These are phyloP conservation scores for Orbilia quercus DNA, from an alignment of 2,329 filamentous ascomycete species.

Conservation along the genomic window DNA sequence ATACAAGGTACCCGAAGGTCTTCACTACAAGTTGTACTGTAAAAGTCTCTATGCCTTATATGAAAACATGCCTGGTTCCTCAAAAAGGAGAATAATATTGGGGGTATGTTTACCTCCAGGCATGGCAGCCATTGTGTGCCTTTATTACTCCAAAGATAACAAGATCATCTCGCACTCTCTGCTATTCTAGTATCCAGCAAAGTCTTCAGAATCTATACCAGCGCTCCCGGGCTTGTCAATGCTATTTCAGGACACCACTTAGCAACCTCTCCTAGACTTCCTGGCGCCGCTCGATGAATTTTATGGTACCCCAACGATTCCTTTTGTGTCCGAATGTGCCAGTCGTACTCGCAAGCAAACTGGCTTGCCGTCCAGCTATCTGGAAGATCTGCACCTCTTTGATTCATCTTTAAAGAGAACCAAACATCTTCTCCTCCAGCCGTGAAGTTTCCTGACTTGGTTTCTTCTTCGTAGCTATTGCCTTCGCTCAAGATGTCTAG, in stretches of 20 bases:
- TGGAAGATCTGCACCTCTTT: conserved; percentile 60
- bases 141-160: no score
- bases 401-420: conserved; percentile 60
- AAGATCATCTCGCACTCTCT: no score
- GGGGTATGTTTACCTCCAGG: no score
- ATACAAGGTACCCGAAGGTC: no score
- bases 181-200: no score
- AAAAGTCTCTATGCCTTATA: no score
- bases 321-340: conserved; percentile 57
- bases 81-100: no score
- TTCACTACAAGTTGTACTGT: no score
- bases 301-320: conserved; percentile 61
- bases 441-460: conserved; percentile 52
- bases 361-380: conserved; percentile 58
- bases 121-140: no score
- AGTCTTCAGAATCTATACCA: no score
- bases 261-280: conserved; percentile 59
- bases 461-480: conserved; percentile 45
- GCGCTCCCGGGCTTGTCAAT: conserved; percentile 21
- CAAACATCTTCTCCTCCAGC: conserved; percentile 61
- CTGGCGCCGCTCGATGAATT: conserved; percentile 58
- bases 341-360: conserved; percentile 61
- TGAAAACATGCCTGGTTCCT: no score
- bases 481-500: conserved; percentile 57
- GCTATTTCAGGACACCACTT: conserved; percentile 61